Evolutionary conservation across 345 rosid genomes (phyloP), one percentile per base, ranked within the genome.

Genomic region (Ailanthus altissimus): DNA sequence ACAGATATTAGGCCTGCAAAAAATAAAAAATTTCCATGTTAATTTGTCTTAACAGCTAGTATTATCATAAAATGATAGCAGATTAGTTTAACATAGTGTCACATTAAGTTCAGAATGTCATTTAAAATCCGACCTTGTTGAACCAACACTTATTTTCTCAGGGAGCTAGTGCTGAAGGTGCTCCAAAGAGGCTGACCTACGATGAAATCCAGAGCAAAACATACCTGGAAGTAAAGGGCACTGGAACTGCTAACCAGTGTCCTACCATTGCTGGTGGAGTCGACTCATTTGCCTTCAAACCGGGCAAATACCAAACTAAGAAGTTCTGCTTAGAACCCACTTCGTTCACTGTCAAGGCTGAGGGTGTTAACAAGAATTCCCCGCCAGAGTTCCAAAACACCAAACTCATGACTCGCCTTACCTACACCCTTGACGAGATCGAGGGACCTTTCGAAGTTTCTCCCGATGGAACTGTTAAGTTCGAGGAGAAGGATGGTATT

Each of bases 181-280:
- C 76, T 7, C 92, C 96, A 0, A 91, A 91, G 93, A 94, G 97
- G 85, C 87, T 94, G 66, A 94, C 97, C 56, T 94, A 57, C 20
- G 98, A 94, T 15, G 97, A 94, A 86, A 94, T 94, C 80, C 97
- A 92, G 88, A 94, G 98, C 86, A 91, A 91, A 84, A 94, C 98
- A 42, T 94, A 94, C 90, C 38, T 88, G 90, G 98, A 94, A 88
- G 98, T 94, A 13, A 94, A 94, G 77, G 98, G 98, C 68, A 89
- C 93, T 3, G 99, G 99, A 73, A 93, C 99, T 0, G 99, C 97
- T 0, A 93, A 93, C 89, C 97, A 95, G 56, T 93, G 99, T 85
- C 98, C 97, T 49, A 86, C 89, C 59, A 83, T 95, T 12, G 97
- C 87, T 0, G 98, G 99, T 4, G 99, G 99, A 45, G 80, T 84